Evolutionary conservation across 345 rosid species (phyloP), one percentile per base, ranked within the genome.

Genomic region (Garcia nutans): DNA sequence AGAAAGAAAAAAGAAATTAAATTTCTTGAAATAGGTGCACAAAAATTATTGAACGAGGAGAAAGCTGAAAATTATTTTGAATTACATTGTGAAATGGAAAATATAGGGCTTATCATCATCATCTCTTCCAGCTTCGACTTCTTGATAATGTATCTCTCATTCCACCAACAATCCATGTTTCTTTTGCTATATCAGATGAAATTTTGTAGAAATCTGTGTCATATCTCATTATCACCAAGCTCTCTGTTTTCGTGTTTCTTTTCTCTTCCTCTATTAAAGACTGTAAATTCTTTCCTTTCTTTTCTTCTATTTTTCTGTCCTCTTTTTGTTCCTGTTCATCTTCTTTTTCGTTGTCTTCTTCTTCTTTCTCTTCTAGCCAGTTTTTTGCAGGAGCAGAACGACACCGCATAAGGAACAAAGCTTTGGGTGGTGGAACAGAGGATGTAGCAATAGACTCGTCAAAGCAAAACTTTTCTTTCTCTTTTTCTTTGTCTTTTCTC

Each of bases 91-190:
- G 19, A 37, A 16, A 62, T 45, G 60, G 47, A 70, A 22, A 15
- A n/a, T 23, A 6, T 19, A 37, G 6, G 23, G 44, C 5, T 47
- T 26, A 33, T 33, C 41, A 37, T 37, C 41, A 33, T 33, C 88
- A 93, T 80, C 88, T 84, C 84, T 89, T 94, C 85, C 88, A 90
- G 74, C 98, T 94, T 80, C 88, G 85, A 81, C 97, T 88, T 74
- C 90, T 89, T 68, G 87, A 84, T 45, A 90, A 71, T 45, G 80
- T 81, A 82, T 90, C 93, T 74, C 52, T 86, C 33, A 77, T 79
- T 67, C 89, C 93, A 59, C 89, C 92, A 50, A 87, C 90, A 78
- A 94, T 80, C 98, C 98, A 92, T 75, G 97, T 94, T 71, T 94
- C 97, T 71, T 86, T 84, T 1, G 89, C 94, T 13, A 92, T 84